Conservation (phyloP, 257 asterid genomes). For the Nicotiana noctiflora region DNA sequence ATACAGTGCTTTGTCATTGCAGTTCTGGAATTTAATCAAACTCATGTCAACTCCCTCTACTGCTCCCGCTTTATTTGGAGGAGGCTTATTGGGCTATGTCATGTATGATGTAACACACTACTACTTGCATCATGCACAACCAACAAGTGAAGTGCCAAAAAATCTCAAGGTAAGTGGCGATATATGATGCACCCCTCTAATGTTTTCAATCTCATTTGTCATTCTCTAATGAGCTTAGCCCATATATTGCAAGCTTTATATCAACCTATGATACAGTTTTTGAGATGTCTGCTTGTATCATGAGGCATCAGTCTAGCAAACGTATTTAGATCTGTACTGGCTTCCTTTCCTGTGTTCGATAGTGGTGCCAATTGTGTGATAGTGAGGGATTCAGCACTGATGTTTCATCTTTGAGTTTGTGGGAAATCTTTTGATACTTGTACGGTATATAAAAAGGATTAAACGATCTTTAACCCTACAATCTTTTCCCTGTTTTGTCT, state of each 20-base stretch:
- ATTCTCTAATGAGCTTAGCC: neutral
- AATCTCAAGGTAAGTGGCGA: slow-evolving; percentile 43
- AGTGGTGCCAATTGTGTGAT: neutral
- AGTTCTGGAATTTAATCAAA: slow-evolving; percentile 52
- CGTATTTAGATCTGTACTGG: neutral
- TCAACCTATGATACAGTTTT: neutral
- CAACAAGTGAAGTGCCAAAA: slow-evolving; percentile 38
- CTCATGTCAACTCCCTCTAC: slow-evolving; percentile 30
- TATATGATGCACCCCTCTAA: neutral
- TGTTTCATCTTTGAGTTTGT: neutral
- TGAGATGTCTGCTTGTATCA: neutral
- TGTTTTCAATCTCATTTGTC: neutral
- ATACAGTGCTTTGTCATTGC: neutral
- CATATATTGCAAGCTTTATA: neutral
- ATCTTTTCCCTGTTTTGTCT: neutral
- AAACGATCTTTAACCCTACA: too few species aligned
- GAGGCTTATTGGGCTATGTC: slow-evolving; percentile 60
- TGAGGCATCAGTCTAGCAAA: neutral
- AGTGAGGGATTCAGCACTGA: neutral
- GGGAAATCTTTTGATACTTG: neutral
- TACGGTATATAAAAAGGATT: too few species aligned
- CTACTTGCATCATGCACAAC: slow-evolving; percentile 69
- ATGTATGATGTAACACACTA: slow-evolving; percentile 76
- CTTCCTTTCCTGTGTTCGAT: neutral
- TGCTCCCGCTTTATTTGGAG: slow-evolving; percentile 52